These are phyloP conservation scores for Tremella yokohamensis DNA, from an alignment of 768 basidiomycete genomes.

Conservation along the genomic window DNA sequence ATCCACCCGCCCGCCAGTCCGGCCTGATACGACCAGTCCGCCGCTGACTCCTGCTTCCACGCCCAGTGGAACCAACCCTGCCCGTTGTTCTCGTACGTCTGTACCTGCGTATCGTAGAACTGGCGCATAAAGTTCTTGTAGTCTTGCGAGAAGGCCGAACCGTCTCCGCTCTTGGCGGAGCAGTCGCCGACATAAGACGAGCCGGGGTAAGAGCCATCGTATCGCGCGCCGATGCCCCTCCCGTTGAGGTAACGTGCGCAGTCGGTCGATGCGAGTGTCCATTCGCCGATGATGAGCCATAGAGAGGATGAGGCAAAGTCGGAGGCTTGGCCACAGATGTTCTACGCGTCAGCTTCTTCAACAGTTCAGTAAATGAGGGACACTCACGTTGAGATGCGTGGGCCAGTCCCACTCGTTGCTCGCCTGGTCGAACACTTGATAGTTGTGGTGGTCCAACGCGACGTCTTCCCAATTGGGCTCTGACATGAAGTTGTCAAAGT, in stretches of 20 bases:
- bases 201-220: constrained; percentile 48
- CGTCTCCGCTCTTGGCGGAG: constrained; percentile 60
- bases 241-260: constrained; percentile 49
- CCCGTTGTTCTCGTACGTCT: constrained; percentile 47
- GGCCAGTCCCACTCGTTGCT: constrained; percentile 31
- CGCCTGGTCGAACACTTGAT: constrained; percentile 47
- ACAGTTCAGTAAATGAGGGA: not conserved
- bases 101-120: constrained; percentile 74
- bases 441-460: constrained; percentile 50
- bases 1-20: constrained; percentile 81
- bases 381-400: constrained; percentile 36
- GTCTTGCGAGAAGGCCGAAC: constrained; percentile 65
- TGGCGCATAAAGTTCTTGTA: constrained; percentile 80
- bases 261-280: constrained; percentile 49
- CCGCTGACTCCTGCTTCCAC: constrained; percentile 56
- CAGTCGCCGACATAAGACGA: constrained; percentile 37
- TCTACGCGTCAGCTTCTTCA: constrained; percentile 10
- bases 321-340: constrained; percentile 26
- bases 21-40: constrained; percentile 86
- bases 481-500: constrained; percentile 41
- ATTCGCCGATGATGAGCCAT: constrained; percentile 51
- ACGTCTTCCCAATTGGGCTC: constrained; percentile 42
- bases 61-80: constrained; percentile 49
- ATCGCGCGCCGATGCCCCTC: constrained; percentile 48
- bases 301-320: constrained; percentile 33